Base-by-base conservation (phyloP, 768 basidiomycete species). In the Boletus rubroflammeus region DNA sequence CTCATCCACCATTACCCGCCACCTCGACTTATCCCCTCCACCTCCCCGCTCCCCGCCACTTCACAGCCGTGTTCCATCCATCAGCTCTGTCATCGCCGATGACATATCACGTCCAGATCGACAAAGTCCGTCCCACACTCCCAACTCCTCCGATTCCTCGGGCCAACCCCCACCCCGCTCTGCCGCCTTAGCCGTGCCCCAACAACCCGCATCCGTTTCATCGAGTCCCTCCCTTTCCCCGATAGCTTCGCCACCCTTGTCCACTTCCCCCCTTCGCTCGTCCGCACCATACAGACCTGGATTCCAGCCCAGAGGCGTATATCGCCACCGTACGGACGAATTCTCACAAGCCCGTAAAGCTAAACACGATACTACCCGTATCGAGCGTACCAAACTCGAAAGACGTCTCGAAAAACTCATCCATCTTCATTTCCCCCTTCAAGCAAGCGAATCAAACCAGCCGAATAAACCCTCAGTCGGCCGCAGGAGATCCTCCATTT, bases 291-390 rank as follows among this genome's bases (percentile, higher is more conserved):
- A 98, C 67, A 84, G 87, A 43, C 85, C 91, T 3, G 93, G 93
- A 1, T 99, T 98, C 67, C 96, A 99, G 67, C 96, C 96, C 6
- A 88, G 80, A 62, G 95, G 95, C 5, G 82, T 93, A 5, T 86
- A 83, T 66, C 75, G 85, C 13, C 84, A 80, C 6, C 81, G 88
- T 35, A 97, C 94, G 7, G 93, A 91, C 51, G 89, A 92, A 50
- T 98, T 93, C 62, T 53, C 53, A 5, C 78, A 79, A 4, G 59
- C 76, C 11, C 75, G 78, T 26, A 72, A 65, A 19, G 57, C 54
- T 28, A 68, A 54, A 38, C 71, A 75, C 11, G 78, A 79, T 45
- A 71, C 70, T 14, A 80, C 79, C 40, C 81, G 86, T 29, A 78
- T 91, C 15, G 93, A 98, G 66, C 82, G 86, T 36, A 87, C 90